A percentile compares a stretch with the other conserved stretches of the same genome.
Conservation (phyloP, 2,329 filamentous ascomycete species). For the Fusarium tanahbumbuense region DNA sequence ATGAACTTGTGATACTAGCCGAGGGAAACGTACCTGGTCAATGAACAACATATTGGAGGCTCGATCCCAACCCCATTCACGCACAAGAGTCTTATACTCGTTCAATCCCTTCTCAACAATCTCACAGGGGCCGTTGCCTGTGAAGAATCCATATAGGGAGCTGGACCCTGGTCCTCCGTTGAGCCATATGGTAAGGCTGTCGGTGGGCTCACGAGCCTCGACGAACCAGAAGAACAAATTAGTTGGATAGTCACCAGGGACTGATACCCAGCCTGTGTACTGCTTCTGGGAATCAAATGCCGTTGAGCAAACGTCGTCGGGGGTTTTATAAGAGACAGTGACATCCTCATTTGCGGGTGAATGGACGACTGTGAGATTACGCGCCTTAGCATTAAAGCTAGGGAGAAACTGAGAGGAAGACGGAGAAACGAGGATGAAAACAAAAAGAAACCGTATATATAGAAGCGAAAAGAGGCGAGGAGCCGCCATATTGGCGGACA, state of each 20-base stretch:
- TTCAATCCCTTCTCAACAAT: slow-evolving; percentile 60
- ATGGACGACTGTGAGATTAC: slow-evolving; percentile 65
- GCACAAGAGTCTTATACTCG: slow-evolving; percentile 65
- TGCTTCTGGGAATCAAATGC: slow-evolving; percentile 74
- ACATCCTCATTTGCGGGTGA: slow-evolving; percentile 73
- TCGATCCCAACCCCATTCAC: slow-evolving; percentile 74
- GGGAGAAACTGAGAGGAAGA: slow-evolving; percentile 51
- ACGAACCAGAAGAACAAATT: slow-evolving; percentile 66
- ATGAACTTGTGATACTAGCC: not conserved
- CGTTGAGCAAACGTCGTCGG: slow-evolving; percentile 71
- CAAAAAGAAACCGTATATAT: slow-evolving; percentile 30
- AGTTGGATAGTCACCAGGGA: slow-evolving; percentile 66
- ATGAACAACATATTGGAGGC: slow-evolving; percentile 67
- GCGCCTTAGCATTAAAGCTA: slow-evolving; percentile 43
- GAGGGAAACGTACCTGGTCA: slow-evolving; percentile 58
- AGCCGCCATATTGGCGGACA: slow-evolving; percentile 27
- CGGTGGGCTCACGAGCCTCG: slow-evolving; percentile 57
- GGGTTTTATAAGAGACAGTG: slow-evolving; percentile 74
- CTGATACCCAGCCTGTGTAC: slow-evolving; percentile 75
- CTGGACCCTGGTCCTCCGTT: slow-evolving; percentile 75
- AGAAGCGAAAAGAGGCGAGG: slow-evolving; percentile 16
- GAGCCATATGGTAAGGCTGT: slow-evolving; percentile 68
- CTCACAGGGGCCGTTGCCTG: slow-evolving; percentile 67
- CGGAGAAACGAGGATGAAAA: slow-evolving; percentile 28
- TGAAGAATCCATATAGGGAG: slow-evolving; percentile 73